Conservation (phyloP, 768 basidiomycete genomes). For the Leccinum broughii region DNA sequence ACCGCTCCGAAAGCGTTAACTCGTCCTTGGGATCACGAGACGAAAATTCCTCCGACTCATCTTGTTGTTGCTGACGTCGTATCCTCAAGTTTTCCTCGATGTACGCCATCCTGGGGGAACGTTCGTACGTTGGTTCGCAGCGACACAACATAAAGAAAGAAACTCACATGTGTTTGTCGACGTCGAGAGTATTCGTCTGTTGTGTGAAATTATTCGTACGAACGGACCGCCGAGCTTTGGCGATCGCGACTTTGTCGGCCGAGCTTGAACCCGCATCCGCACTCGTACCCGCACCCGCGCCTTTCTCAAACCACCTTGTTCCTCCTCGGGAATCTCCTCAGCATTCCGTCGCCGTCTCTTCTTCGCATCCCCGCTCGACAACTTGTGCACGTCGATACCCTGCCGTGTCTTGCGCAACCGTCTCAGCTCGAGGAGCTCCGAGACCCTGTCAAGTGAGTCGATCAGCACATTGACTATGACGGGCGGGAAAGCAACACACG, state of each 20-base stretch:
- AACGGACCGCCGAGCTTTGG: constrained; percentile 71
- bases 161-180: constrained; percentile 95
- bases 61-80: constrained; percentile 56
- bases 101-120: constrained; percentile 77
- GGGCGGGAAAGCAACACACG: constrained; percentile 27
- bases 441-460: constrained; percentile 46
- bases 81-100: constrained; percentile 92
- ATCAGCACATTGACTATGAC: background rate
- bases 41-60: constrained; percentile 48
- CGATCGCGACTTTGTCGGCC: constrained; percentile 48
- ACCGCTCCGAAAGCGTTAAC: constrained; percentile 47
- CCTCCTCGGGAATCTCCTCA: constrained; percentile 48
- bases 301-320: constrained; percentile 59
- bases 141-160: no score
- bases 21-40: constrained; percentile 64
- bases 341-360: constrained; percentile 62
- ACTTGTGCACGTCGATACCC: constrained; percentile 83
- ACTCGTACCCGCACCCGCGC: constrained; percentile 25
- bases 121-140: no score
- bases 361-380: constrained; percentile 81
- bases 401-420: constrained; percentile 70
- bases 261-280: background rate
- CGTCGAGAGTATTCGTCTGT: constrained; percentile 93
- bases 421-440: constrained; percentile 85
- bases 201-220: constrained; percentile 94